Evolutionary conservation across 225 moss, liverwort and hornwort species (phyloP).

Genomic region (Asterella californica): DNA sequence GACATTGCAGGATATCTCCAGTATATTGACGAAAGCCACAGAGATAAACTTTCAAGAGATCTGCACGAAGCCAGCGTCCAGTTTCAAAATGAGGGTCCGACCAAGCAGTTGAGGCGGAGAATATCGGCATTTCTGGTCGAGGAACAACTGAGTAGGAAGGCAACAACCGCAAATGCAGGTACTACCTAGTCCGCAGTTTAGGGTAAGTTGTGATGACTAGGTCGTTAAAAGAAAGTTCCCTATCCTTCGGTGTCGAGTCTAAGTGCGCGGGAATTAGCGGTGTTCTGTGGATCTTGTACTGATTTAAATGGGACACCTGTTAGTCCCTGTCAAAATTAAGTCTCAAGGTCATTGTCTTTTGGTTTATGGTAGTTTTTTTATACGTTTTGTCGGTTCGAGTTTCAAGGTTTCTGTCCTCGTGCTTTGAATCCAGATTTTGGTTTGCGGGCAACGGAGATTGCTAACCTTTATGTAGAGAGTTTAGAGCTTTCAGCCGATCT

Average conservation of each 20-base stretch:
- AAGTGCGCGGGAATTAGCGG: background rate
- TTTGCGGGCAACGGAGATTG: conserved; percentile 52
- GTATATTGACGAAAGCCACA: conserved; percentile 44
- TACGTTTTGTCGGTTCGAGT: background rate
- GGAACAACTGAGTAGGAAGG: conserved; percentile 60
- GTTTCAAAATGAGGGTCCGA: conserved; percentile 43
- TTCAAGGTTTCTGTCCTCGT: background rate
- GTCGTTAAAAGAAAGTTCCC: background rate
- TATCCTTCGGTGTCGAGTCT: background rate
- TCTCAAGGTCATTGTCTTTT: background rate
- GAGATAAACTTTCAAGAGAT: conserved; percentile 50
- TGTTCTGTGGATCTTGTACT: too few species aligned
- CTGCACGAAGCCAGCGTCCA: conserved; percentile 54
- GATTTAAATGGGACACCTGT: too few species aligned
- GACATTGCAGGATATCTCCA: conserved; percentile 66
- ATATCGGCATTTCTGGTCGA: conserved; percentile 83
- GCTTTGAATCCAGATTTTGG: conserved; percentile 49
- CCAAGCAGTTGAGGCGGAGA: conserved; percentile 60
- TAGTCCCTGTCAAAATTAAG: too few species aligned
- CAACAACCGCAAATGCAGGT: conserved; percentile 57
- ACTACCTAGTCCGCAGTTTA: background rate
- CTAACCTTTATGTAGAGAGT: conserved; percentile 68
- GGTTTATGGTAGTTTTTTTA: background rate
- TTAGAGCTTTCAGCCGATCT: conserved; percentile 71
- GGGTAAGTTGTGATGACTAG: background rate